These are phyloP conservation scores for Termitomyces sp. DNA, from an alignment of 768 basidiomycete species.

Conservation along the genomic window DNA sequence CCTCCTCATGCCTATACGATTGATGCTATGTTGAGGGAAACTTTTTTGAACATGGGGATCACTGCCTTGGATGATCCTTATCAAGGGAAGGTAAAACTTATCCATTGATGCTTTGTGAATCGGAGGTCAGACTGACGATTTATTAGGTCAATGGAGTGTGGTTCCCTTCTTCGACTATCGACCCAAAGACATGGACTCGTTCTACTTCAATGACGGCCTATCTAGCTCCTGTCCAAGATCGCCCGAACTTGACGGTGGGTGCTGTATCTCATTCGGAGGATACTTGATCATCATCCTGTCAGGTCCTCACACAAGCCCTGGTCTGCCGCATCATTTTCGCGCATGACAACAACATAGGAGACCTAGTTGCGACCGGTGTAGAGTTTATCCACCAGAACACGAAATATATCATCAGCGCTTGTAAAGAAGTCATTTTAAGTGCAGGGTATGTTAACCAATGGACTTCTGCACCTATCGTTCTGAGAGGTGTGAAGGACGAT, in stretches of 20 bases:
- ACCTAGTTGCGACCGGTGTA: slow-evolving; percentile 38
- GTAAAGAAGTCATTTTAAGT: slow-evolving; percentile 45
- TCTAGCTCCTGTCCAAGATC: slow-evolving; percentile 4
- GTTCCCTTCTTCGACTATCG: slow-evolving; percentile 13
- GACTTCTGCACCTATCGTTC: neutral
- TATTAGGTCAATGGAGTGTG: slow-evolving; percentile 18
- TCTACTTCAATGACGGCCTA: slow-evolving; percentile 25
- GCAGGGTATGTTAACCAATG: slow-evolving; percentile 25
- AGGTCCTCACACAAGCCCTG: slow-evolving; percentile 14
- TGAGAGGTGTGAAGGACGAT: slow-evolving; percentile 4
- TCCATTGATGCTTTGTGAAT: neutral
- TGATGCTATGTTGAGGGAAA: slow-evolving; percentile 19
- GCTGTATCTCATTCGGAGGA: too few relatives aligned
- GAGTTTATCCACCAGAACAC: slow-evolving; percentile 30
- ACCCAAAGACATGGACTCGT: slow-evolving; percentile 21
- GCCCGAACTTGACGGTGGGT: slow-evolving; percentile 12
- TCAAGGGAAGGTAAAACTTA: slow-evolving; percentile 20
- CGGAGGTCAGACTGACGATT: neutral
- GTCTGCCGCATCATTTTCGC: slow-evolving; percentile 24
- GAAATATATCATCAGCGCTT: slow-evolving; percentile 29
- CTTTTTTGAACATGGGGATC: slow-evolving; percentile 19
- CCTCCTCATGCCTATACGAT: slow-evolving; percentile 20
- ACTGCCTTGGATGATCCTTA: slow-evolving; percentile 22
- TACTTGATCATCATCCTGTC: neutral
- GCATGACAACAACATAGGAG: neutral